Percentiles rank a stretch among this genome's conserved stretches.
These are phyloP conservation scores for Mucor piriformis DNA, from an alignment of 371 early-diverging fungal genomes.

Conservation along the genomic window DNA sequence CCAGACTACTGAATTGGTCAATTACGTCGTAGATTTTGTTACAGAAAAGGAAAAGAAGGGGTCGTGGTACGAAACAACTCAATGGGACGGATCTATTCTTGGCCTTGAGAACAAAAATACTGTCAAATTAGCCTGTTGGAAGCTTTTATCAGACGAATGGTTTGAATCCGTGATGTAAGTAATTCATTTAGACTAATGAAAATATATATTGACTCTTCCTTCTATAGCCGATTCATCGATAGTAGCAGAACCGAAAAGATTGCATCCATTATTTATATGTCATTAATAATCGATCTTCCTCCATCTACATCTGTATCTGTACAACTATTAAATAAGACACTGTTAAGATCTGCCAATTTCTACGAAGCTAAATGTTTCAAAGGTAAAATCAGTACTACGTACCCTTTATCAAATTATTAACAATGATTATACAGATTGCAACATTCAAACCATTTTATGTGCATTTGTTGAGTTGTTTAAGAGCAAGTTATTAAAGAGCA, in stretches of 20 bases:
- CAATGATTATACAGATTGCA: constrained; percentile 17
- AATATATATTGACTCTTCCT: neutral
- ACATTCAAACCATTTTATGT: constrained; percentile 21
- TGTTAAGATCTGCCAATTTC: constrained; percentile 59
- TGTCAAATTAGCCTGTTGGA: constrained; percentile 56
- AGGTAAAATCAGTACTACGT: constrained; percentile 34
- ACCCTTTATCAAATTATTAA: neutral
- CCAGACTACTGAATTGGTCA: constrained; percentile 17
- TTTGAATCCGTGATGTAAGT: constrained; percentile 52
- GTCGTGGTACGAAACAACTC: neutral
- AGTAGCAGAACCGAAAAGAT: constrained; percentile 22
- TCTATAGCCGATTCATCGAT: constrained; percentile 32
- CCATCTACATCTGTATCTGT: constrained; percentile 20
- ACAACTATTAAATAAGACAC: constrained; percentile 31
- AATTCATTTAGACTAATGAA: neutral
- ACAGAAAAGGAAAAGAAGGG: constrained; percentile 2
- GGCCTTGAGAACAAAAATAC: constrained; percentile 25
- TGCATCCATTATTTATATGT: constrained; percentile 19
- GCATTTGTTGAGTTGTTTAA: constrained; percentile 20
- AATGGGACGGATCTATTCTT: constrained; percentile 52
- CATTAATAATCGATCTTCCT: constrained; percentile 14
- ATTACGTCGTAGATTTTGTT: constrained; percentile 30
- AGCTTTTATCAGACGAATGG: constrained; percentile 61
- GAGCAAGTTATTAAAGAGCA: constrained; percentile 3
- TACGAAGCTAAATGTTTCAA: constrained; percentile 58